phyloP scores from a whole-genome alignment of 306 rosid genomes.

The Cicer arietinum region DNA sequence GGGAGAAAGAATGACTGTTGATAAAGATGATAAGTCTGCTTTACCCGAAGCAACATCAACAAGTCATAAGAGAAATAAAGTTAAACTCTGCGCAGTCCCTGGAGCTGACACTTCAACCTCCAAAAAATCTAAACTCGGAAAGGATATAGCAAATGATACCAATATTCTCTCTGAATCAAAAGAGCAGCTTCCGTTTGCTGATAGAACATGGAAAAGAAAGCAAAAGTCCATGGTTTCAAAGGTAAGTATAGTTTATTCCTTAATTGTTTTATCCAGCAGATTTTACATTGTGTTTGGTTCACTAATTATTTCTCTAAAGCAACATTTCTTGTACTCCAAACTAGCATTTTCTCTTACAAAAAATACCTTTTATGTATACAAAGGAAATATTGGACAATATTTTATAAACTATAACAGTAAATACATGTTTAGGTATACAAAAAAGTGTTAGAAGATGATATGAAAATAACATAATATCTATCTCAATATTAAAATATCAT shows the following conservation, averaged over 20 bases:
- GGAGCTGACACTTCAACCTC: constrained; percentile 55
- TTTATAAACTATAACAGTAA: background rate
- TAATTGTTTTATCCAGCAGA: constrained; percentile 9
- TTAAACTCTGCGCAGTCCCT: constrained; percentile 50
- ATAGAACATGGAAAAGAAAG: constrained; percentile 62
- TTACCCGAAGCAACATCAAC: constrained; percentile 68
- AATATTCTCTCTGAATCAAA: constrained; percentile 57
- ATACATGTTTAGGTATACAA: background rate
- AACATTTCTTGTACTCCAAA: background rate
- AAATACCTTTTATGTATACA: background rate
- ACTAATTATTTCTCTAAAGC: background rate
- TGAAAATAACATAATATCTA: constrained; percentile 1
- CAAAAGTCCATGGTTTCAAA: constrained; percentile 57
- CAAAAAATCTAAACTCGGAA: constrained; percentile 70
- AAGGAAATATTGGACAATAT: background rate
- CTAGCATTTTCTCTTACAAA: constrained; percentile 18
- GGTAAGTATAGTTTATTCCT: constrained; percentile 45
- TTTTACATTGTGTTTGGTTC: background rate
- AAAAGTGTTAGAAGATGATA: background rate
- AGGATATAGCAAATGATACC: constrained; percentile 47
- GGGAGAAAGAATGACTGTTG: constrained; percentile 60
- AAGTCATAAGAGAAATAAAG: constrained; percentile 63
- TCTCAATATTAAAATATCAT: background rate
- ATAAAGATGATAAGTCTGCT: constrained; percentile 60
- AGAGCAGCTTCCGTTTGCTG: constrained; percentile 52